Base-by-base conservation (phyloP, 2,329 filamentous ascomycete species). In the Monosporascus sp. region DNA sequence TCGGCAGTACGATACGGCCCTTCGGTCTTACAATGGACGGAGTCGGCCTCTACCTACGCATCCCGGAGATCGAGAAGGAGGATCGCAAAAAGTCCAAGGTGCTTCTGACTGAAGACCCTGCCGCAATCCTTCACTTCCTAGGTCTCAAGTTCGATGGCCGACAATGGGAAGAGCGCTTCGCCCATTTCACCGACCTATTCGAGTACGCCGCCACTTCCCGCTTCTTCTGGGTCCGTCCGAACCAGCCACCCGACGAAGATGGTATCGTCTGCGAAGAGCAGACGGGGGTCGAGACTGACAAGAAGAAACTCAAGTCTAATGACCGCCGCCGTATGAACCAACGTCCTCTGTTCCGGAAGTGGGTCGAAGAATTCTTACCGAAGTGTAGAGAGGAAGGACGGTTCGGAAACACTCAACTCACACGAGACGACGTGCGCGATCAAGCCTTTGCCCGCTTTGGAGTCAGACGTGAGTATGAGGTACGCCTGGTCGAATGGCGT, bases 21-120 rank as follows among this genome's bases (percentile, higher is more conserved):
- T 79, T 83, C 37, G 88, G 88, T 2, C 77, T 94, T 7, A 87
- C 82, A 0, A 72, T 83, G 24, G 85, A 84, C 58, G 81, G 89
- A 49, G 67, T 65, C 14, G 87, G 82, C 2, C 68, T 94, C 1
- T 82, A 79, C 64, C 60, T 93, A 0, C 80, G 87, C 0, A 77
- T 92, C 17, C 75, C 79, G 4, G 85, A 90, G 63, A 83, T 91
- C 37, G 88, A 92, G 61, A 56, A 65, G 0, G 57, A 72, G 2
- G 74, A 89, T 64, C 75, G 73, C 55, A 82, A 81, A 54, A 75
- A 75, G 53, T 72, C 82, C 47, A 79, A 79, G 53, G 62, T 93
- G 1, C 74, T 82, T 15, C 74, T 93, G 0, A 84, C 84, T 0
- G 68, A 68, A 1, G 75, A 87, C 11, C 83, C 87, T 0, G 58